Evolutionary conservation across 305 asterid genomes (phyloP).

Genomic region (Fraxinus ornus): DNA sequence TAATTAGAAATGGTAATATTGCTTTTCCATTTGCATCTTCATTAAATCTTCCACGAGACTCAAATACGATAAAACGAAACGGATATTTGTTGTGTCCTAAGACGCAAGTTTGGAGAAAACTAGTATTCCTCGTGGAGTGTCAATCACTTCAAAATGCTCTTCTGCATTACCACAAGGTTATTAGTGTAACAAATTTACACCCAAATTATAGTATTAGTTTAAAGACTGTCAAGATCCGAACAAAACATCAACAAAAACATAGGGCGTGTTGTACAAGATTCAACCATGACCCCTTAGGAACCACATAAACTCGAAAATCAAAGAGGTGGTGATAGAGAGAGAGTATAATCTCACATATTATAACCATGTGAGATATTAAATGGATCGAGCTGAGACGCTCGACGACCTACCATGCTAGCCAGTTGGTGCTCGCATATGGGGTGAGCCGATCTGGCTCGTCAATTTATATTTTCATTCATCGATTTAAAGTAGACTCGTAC

Average conservation of each 20-base stretch:
- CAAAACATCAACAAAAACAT: not conserved
- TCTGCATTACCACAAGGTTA: not conserved
- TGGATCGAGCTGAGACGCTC: not conserved
- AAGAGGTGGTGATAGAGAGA: too few relatives aligned
- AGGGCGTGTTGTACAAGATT: not conserved
- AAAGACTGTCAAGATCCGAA: not conserved
- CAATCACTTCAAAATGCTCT: not conserved
- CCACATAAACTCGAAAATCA: too few relatives aligned
- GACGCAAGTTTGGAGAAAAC: not conserved
- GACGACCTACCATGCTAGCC: not conserved
- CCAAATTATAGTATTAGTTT: not conserved
- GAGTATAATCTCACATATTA: too few relatives aligned
- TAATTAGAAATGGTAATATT: not conserved
- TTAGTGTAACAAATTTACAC: not conserved
- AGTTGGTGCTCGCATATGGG: not conserved
- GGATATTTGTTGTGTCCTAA: not conserved
- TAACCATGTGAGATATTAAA: not conserved
- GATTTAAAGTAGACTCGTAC: not conserved
- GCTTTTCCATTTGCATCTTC: not conserved
- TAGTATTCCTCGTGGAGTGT: not conserved
- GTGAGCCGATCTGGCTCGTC: not conserved
- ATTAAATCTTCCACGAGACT: not conserved
- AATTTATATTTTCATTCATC: not conserved
- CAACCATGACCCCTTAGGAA: too few relatives aligned
- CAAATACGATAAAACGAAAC: not conserved